These are phyloP conservation scores for Alectoria sarmentosa DNA, from an alignment of 495 filamentous ascomycete species.

Conservation along the genomic window DNA sequence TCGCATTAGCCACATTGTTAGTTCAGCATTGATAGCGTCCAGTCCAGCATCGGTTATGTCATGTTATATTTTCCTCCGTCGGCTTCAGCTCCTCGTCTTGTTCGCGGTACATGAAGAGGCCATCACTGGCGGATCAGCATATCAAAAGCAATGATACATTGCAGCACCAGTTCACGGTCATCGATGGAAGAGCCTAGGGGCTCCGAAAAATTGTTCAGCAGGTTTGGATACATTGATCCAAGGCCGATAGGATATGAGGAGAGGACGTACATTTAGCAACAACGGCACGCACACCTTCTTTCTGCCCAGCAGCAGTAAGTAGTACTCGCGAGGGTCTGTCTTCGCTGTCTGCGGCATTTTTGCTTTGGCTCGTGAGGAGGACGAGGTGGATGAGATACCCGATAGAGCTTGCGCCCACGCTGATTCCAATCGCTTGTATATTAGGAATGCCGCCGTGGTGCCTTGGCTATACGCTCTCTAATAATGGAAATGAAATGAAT, in stretches of 20 bases:
- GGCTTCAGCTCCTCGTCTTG: slow-evolving; percentile 9
- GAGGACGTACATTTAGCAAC: slow-evolving; percentile 6
- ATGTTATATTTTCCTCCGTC: slow-evolving; percentile 11
- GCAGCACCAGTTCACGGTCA: not conserved
- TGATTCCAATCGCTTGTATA: slow-evolving; percentile 13
- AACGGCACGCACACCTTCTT: slow-evolving; percentile 8
- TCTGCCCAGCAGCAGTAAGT: not conserved
- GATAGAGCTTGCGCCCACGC: not conserved
- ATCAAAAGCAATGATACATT: slow-evolving; percentile 10
- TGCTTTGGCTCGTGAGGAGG: not conserved
- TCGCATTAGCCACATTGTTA: slow-evolving; percentile 19
- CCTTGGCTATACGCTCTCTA: slow-evolving; percentile 15
- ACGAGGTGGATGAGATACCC: slow-evolving; percentile 11
- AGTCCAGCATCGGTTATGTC: slow-evolving; percentile 21
- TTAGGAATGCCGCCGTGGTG: slow-evolving; percentile 16
- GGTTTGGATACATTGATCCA: slow-evolving; percentile 20
- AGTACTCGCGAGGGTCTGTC: slow-evolving; percentile 1
- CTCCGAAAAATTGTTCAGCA: slow-evolving; percentile 18
- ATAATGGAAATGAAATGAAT: slow-evolving; percentile 14
- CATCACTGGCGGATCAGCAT: slow-evolving; percentile 14
- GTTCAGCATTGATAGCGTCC: slow-evolving; percentile 26
- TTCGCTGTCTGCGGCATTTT: slow-evolving; percentile 6
- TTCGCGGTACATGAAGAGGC: slow-evolving; percentile 15
- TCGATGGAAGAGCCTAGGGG: slow-evolving; percentile 10
- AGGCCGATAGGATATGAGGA: slow-evolving; percentile 13